phyloP scores from a whole-genome alignment of 192 early-diverging fungal genomes.

The Linderina pennispora region DNA sequence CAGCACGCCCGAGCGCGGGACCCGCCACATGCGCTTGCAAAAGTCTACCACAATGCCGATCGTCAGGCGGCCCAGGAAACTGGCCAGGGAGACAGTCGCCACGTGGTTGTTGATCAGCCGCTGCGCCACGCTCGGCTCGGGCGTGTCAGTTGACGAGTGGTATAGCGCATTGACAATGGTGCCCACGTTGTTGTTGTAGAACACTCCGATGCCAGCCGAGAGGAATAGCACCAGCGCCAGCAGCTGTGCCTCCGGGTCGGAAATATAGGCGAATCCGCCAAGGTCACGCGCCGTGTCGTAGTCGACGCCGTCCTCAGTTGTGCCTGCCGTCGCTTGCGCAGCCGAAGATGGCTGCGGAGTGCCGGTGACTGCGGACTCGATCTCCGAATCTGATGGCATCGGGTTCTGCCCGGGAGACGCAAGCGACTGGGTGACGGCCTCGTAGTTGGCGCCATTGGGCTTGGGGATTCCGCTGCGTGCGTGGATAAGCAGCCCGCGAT shows the following conservation, averaged over 20 bases:
- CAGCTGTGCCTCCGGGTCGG: slow-evolving; percentile 44
- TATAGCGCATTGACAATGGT: slow-evolving; percentile 47
- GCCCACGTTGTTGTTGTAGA: slow-evolving; percentile 49
- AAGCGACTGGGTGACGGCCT: not conserved
- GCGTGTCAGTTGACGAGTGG: slow-evolving; percentile 26
- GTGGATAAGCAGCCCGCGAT: slow-evolving; percentile 12
- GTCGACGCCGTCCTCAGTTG: slow-evolving; percentile 40
- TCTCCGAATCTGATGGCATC: too few species aligned
- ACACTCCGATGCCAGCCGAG: slow-evolving; percentile 45
- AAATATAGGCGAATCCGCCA: slow-evolving; percentile 33
- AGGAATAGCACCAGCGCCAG: slow-evolving; percentile 40
- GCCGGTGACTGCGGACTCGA: too few species aligned
- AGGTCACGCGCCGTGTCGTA: slow-evolving; percentile 45
- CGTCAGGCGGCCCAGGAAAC: slow-evolving; percentile 35
- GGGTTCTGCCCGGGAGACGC: not conserved
- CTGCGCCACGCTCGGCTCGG: slow-evolving; percentile 30
- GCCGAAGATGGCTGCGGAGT: too few species aligned
- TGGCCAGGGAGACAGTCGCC: slow-evolving; percentile 38
- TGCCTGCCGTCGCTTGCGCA: too few species aligned
- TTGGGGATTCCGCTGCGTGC: not conserved
- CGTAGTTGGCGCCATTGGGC: not conserved
- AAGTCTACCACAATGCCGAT: slow-evolving; percentile 36
- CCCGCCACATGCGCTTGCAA: slow-evolving; percentile 30
- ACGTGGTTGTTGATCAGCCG: slow-evolving; percentile 47
- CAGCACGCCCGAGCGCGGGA: slow-evolving; percentile 42